Percentiles rank a stretch among this genome's conserved stretches.
phyloP scores from a whole-genome alignment of 225 moss, liverwort and hornwort genomes.

The Asterella californica region DNA sequence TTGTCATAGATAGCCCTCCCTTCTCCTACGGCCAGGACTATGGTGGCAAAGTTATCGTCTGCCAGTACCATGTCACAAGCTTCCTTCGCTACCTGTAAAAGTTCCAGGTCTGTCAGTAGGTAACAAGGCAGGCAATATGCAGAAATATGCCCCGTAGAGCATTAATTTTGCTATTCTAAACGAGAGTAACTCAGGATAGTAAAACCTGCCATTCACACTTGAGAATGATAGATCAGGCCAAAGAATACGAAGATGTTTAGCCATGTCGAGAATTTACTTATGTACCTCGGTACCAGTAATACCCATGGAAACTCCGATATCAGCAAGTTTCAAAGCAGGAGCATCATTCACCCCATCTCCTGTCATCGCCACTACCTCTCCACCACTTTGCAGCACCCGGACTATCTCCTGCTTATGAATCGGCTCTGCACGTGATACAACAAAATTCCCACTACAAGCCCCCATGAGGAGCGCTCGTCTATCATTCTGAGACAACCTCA shows the following conservation, averaged over 20 bases:
- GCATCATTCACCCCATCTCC: slow-evolving; percentile 73
- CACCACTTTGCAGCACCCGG: slow-evolving; percentile 50
- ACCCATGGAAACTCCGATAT: slow-evolving; percentile 68
- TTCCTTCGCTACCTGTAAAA: slow-evolving; percentile 58
- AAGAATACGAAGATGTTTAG: background rate
- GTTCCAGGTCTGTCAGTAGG: background rate
- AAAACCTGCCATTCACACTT: background rate
- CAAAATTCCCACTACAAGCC: slow-evolving; percentile 37
- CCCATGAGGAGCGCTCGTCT: slow-evolving; percentile 42
- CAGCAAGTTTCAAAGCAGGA: slow-evolving; percentile 69
- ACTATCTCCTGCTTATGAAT: slow-evolving; percentile 71
- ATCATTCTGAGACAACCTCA: slow-evolving; percentile 42
- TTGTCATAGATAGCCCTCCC: slow-evolving; percentile 67
- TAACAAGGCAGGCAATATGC: background rate
- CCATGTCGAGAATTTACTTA: background rate
- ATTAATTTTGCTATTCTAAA: background rate
- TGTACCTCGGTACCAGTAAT: slow-evolving; percentile 63
- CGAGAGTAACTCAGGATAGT: background rate
- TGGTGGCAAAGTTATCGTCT: slow-evolving; percentile 67
- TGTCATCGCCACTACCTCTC: slow-evolving; percentile 65
- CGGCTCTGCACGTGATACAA: slow-evolving; percentile 62
- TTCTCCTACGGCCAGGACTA: slow-evolving; percentile 52
- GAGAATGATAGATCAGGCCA: background rate
- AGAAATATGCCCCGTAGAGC: background rate
- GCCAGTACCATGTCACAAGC: slow-evolving; percentile 68